Base-by-base conservation (phyloP, 345 rosid species). In the Acer campestre region DNA sequence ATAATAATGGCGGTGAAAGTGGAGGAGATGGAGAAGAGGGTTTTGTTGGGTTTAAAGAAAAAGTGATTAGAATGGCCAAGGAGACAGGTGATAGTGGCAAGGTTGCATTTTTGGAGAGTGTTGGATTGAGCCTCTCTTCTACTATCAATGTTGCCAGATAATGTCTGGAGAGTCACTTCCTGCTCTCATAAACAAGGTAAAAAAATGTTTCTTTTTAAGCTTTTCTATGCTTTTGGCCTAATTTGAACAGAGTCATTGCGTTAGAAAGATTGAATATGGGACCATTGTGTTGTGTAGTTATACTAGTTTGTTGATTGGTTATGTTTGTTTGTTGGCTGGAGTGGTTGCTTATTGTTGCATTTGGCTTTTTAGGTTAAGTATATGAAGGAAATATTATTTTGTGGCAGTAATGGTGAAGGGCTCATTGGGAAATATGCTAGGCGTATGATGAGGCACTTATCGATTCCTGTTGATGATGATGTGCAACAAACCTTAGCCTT, bases 41-140 rank as follows among this genome's bases (percentile, higher is more conserved):
- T 83, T 73, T 61, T 49, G 31, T 80, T 68, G 83, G 88, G 67
- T 95, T 92, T 77, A 86, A 85, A 84, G 93, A 92, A 81, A 95
- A 89, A 82, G 88, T 93, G 66, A 51, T 89, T 42, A 82, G 66
- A 63, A 82, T 92, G 91, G 94, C 91, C 46, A 93, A 84, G 83
- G 87, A 90, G 82, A 95, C 90, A 63, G 95, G 95, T 58, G 93
- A 90, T 81, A 78, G 80, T 75, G 98, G 98, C 1, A 93, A 90
- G 77, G 89, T 90, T 70, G 92, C 99, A 14, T 92, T 93, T 80
- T 84, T 92, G 78, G 98, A 95, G 91, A 93, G 96, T 82, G 64
- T 89, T 48, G 99, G 99, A 3, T 80, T 93, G 68, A 82, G 84
- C 79, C 83, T 93, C 73, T 85, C 93, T 70, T 92, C 97, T 64